A percentile compares a stretch with the other conserved stretches of the same genome.
phyloP scores from a whole-genome alignment of 2,329 filamentous ascomycete species.

The Claviceps purpurea region DNA sequence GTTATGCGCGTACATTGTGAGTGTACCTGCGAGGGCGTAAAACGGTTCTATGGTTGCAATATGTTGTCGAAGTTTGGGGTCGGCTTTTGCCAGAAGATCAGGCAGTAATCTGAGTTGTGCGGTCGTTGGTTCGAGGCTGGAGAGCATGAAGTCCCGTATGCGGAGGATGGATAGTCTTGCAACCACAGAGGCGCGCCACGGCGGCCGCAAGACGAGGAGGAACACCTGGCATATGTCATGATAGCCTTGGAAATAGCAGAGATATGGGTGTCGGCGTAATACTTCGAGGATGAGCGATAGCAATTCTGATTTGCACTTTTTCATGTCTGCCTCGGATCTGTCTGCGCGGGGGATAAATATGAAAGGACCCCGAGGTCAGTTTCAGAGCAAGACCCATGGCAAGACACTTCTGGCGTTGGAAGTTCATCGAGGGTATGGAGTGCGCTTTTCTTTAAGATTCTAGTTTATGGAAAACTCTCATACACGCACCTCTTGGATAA shows the following conservation, averaged over 20 bases:
- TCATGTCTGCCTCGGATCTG: constrained; percentile 54
- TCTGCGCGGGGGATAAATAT: constrained; percentile 29
- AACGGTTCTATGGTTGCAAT: constrained; percentile 72
- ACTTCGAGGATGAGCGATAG: constrained; percentile 69
- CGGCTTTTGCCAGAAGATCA: constrained; percentile 59
- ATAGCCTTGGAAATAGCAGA: constrained; percentile 97
- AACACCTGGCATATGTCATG: constrained; percentile 97
- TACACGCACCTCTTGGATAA: constrained; percentile 61
- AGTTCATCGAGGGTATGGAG: background rate
- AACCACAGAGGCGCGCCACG: constrained; percentile 48
- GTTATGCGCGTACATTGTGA: constrained; percentile 95
- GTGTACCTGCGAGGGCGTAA: constrained; percentile 82
- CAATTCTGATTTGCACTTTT: constrained; percentile 59
- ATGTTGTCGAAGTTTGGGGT: constrained; percentile 59
- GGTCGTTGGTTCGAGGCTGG: constrained; percentile 66
- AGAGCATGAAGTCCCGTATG: constrained; percentile 96
- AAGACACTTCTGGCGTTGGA: background rate
- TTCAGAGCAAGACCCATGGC: background rate
- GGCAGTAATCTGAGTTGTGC: constrained; percentile 80
- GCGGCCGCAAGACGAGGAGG: constrained; percentile 63
- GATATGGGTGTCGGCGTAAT: constrained; percentile 64
- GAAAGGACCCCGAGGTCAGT: background rate
- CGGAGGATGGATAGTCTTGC: constrained; percentile 76
- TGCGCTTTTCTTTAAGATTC: background rate
- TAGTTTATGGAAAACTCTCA: background rate